These are phyloP conservation scores for Spiromastix sp. DNA, from an alignment of 2,329 filamentous ascomycete species.

Conservation along the genomic window DNA sequence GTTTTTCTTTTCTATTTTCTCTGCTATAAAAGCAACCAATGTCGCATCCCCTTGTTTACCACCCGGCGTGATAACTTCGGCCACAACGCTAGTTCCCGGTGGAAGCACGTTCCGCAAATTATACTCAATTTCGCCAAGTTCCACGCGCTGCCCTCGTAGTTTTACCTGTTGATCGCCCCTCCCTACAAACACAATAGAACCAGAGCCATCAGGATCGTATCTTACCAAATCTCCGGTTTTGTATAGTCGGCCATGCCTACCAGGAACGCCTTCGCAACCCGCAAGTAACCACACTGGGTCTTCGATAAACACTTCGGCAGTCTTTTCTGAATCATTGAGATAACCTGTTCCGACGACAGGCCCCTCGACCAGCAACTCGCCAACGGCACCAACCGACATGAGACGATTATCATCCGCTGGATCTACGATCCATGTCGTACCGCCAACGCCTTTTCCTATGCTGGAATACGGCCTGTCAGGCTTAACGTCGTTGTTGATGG, in stretches of 20 bases:
- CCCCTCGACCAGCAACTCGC: constrained; percentile 52
- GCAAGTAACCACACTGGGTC: constrained; percentile 26
- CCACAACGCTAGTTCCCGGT: constrained; percentile 33
- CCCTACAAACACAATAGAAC: constrained; percentile 21
- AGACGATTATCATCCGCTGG: constrained; percentile 26
- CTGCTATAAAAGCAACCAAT: constrained; percentile 36
- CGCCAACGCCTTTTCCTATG: constrained; percentile 29
- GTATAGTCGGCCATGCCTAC: constrained; percentile 17
- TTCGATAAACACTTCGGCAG: constrained; percentile 42
- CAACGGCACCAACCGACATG: constrained; percentile 45
- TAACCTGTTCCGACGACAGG: constrained; percentile 36
- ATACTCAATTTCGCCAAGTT: constrained; percentile 25
- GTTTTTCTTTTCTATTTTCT: constrained; percentile 21
- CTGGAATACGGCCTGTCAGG: constrained; percentile 26
- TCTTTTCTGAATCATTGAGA: constrained; percentile 32
- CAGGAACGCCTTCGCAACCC: constrained; percentile 2
- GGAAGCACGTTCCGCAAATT: constrained; percentile 25
- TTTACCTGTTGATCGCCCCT: constrained; percentile 27
- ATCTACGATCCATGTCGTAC: constrained; percentile 31
- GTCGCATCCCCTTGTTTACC: constrained; percentile 31
- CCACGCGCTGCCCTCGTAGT: constrained; percentile 25
- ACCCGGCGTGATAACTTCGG: constrained; percentile 41
- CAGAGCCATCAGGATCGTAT: constrained; percentile 22
- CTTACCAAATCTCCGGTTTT: constrained; percentile 27
- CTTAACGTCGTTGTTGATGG: constrained; percentile 26